phyloP scores from a whole-genome alignment of 805 yeast species.

The Candida loeiensis region DNA sequence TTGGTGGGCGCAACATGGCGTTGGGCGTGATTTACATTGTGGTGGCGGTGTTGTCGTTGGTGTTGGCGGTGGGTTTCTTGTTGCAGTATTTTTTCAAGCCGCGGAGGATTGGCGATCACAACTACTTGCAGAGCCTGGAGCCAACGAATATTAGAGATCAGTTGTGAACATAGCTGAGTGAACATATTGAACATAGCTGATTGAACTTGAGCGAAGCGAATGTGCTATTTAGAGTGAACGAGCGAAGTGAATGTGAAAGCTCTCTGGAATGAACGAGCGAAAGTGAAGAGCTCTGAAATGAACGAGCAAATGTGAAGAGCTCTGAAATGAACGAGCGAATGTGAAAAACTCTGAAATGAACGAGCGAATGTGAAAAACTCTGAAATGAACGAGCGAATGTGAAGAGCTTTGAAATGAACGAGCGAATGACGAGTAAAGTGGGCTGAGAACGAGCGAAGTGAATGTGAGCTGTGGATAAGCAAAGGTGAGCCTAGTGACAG shows the following conservation, averaged over 20 bases:
- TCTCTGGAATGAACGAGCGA: not conserved
- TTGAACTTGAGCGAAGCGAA: not conserved
- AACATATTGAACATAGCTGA: slow-evolving; percentile 5
- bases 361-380: too few relatives aligned
- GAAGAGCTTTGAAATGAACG: too few relatives aligned
- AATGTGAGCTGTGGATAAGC: too few relatives aligned
- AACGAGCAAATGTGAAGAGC: too few relatives aligned
- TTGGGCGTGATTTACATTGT: slow-evolving; percentile 82
- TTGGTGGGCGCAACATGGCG: slow-evolving; percentile 86
- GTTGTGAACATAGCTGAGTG: slow-evolving; percentile 9
- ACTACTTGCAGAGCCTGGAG: slow-evolving; percentile 37
- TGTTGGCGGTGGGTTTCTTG: slow-evolving; percentile 72
- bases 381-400: too few relatives aligned
- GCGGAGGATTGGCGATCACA: slow-evolving; percentile 79
- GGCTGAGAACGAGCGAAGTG: too few relatives aligned
- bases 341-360: too few relatives aligned
- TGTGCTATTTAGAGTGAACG: not conserved
- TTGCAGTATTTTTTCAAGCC: slow-evolving; percentile 81
- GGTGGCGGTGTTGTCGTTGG: slow-evolving; percentile 72
- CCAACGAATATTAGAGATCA: slow-evolving; percentile 21
- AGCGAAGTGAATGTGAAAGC: not conserved
- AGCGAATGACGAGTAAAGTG: too few relatives aligned
- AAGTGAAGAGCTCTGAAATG: too few relatives aligned
- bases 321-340: too few relatives aligned
- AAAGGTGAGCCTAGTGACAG: too few relatives aligned